These are phyloP conservation scores for Vaccinium vitisidaea DNA, from an alignment of 148 eudicot species.

Conservation along the genomic window DNA sequence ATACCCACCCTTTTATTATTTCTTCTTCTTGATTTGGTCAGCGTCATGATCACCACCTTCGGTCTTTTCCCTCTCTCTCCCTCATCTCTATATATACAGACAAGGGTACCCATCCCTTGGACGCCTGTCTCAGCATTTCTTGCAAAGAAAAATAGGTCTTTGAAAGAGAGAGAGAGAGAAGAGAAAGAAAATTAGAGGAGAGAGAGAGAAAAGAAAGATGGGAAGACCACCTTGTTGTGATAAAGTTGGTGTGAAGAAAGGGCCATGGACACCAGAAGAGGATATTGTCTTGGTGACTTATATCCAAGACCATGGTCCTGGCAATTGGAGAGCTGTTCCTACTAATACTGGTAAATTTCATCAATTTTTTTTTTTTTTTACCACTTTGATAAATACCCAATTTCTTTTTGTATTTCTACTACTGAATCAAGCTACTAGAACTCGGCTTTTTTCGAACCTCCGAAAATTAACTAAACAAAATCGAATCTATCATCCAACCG, in stretches of 20 bases:
- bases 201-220: slow-evolving; percentile 28
- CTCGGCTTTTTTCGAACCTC: too few relatives aligned
- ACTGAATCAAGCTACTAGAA: neutral
- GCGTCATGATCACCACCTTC: slow-evolving; percentile 16
- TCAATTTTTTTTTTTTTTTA: neutral
- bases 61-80: slow-evolving; percentile 12
- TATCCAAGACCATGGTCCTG: slow-evolving; percentile 87
- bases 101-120: slow-evolving; percentile 18
- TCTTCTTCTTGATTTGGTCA: slow-evolving; percentile 20
- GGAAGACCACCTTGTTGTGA: slow-evolving; percentile 94
- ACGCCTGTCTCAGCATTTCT: slow-evolving; percentile 23
- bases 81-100: slow-evolving; percentile 13
- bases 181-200: neutral
- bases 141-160: neutral
- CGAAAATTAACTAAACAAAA: too few relatives aligned
- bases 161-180: neutral
- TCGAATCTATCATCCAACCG: neutral
- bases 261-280: slow-evolving; percentile 97
- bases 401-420: neutral
- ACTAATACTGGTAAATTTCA: slow-evolving; percentile 59
- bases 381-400: slow-evolving; percentile 31
- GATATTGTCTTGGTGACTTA: slow-evolving; percentile 82
- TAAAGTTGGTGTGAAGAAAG: slow-evolving; percentile 78
- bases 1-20: neutral
- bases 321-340: slow-evolving; percentile 93